Evolutionary conservation across 352 stramenopile genomes (phyloP), one percentile per base, ranked within the genome.

Genomic region (Pythium grandisporangium): DNA sequence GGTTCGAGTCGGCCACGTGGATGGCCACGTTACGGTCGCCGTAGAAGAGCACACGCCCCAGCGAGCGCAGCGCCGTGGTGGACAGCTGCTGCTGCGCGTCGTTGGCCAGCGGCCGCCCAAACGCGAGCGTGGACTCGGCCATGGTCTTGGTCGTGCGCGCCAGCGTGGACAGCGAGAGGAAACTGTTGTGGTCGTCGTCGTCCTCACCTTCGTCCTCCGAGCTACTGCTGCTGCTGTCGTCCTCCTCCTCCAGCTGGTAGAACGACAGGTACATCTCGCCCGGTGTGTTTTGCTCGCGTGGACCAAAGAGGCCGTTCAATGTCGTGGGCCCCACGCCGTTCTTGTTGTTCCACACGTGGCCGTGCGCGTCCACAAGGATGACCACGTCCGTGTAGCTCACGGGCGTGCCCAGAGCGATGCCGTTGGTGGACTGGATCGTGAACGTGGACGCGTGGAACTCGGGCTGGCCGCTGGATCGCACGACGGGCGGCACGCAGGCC

Each of bases 271-370:
- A 80, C 79, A 92, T 92, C 42, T 88, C 76, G 2, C 76, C 76
- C 1, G 75, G 69, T 0, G 61, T 72, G 37, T 89, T 84, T 16
- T 58, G 56, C 20, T 82, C 77, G 30, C 78, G 81, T 2, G 73
- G 73, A 6, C 76, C 70, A 47, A 92, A 82, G 58, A 80, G 84
- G 4, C 79, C 79, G 40, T 85, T 86, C 48, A 78, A 75, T n/a
- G 70, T 81, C 24, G 72, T 84, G 2, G 76, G 76, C 0, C 72
- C 72, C 5, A 78, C 60, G 37, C 79, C 71, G 47, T 87, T 85
- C 46, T 92, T 92, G 66, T 90, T 92, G 62, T 92, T 92, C 79
- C 79, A 92, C 6, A 90, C 74, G 30, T 56, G 53, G 13, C 65
- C 68, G 30, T 54, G 47, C 26, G 71, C 62, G 41, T 92, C 71